Conservation (phyloP, 2,329 filamentous ascomycete genomes). For the Colletotrichum chrysophilum region DNA sequence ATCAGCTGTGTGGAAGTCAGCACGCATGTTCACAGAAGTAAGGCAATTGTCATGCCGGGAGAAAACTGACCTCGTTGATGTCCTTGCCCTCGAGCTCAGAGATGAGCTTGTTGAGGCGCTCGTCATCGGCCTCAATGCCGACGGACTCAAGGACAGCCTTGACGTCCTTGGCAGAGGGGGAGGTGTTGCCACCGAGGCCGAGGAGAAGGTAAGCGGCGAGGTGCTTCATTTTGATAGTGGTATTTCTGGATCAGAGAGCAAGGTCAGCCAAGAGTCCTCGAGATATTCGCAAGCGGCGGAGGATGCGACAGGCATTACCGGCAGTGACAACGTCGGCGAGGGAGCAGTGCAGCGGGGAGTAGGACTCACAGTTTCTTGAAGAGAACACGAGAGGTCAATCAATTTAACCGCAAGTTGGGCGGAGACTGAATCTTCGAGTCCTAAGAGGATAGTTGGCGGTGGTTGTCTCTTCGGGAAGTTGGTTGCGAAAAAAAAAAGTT, state of each 20-base stretch:
- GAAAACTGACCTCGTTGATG: slow-evolving; percentile 81
- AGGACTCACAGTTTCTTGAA: slow-evolving; percentile 38
- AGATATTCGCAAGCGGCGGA: not conserved
- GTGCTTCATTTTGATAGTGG: slow-evolving; percentile 90
- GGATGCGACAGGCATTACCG: not conserved
- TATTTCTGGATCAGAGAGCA: slow-evolving; percentile 33
- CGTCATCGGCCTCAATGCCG: slow-evolving; percentile 90
- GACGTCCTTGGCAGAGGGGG: slow-evolving; percentile 85
- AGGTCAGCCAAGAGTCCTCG: slow-evolving; percentile 24
- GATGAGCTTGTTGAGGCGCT: slow-evolving; percentile 86
- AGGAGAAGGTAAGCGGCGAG: slow-evolving; percentile 99
- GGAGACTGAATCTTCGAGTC: slow-evolving; percentile 99
- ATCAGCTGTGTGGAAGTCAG: slow-evolving; percentile 71
- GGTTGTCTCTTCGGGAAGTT: slow-evolving; percentile 23
- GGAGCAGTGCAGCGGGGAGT: not conserved
- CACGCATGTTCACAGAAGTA: not conserved
- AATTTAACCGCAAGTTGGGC: slow-evolving; percentile 97
- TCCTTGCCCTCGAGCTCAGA: slow-evolving; percentile 91
- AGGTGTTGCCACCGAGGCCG: slow-evolving; percentile 88
- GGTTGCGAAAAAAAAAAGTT: slow-evolving; percentile 30
- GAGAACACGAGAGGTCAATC: slow-evolving; percentile 96
- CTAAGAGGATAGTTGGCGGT: slow-evolving; percentile 44
- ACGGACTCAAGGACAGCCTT: slow-evolving; percentile 90
- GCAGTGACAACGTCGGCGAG: not conserved
- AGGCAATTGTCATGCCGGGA: not conserved